phyloP scores from a whole-genome alignment of 2,329 filamentous ascomycete species.

The Mollisia scopiformis region DNA sequence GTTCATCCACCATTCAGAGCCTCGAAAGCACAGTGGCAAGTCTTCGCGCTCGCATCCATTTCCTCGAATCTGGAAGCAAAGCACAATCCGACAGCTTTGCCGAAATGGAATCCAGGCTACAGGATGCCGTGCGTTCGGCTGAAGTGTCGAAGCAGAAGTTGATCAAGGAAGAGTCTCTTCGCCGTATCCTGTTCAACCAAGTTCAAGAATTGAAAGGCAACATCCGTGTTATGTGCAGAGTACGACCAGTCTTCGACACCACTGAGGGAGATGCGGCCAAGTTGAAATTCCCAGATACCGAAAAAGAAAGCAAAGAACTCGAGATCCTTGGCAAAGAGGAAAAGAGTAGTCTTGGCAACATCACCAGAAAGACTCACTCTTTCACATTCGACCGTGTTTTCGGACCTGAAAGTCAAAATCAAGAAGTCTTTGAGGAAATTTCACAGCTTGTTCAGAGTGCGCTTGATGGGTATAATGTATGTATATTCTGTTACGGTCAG shows the following conservation, averaged over 20 bases:
- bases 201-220: constrained; percentile 98
- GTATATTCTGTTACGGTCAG: constrained; percentile 98
- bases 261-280: constrained; percentile 69
- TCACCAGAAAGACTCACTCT: constrained; percentile 77
- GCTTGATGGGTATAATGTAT: constrained; percentile 96
- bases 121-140: constrained; percentile 73
- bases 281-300: constrained; percentile 77
- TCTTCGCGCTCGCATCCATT: constrained; percentile 81
- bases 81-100: constrained; percentile 86
- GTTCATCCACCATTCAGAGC: constrained; percentile 62
- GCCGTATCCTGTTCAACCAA: constrained; percentile 93
- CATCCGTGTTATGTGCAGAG: constrained; percentile 96
- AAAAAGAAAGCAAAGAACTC: constrained; percentile 86
- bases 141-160: constrained; percentile 78
- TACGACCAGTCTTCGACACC: constrained; percentile 71
- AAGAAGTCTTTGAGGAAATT: constrained; percentile 92
- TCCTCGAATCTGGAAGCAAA: constrained; percentile 87
- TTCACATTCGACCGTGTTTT: constrained; percentile 97
- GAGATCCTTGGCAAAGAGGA: constrained; percentile 82
- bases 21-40: constrained; percentile 77
- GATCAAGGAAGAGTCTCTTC: constrained; percentile 86
- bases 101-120: constrained; percentile 77
- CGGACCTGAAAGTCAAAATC: constrained; percentile 74
- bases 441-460: constrained; percentile 96
- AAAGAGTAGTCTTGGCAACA: constrained; percentile 75